Base-by-base conservation (phyloP, 2,329 filamentous ascomycete genomes). In the Xylariaceae sp. region DNA sequence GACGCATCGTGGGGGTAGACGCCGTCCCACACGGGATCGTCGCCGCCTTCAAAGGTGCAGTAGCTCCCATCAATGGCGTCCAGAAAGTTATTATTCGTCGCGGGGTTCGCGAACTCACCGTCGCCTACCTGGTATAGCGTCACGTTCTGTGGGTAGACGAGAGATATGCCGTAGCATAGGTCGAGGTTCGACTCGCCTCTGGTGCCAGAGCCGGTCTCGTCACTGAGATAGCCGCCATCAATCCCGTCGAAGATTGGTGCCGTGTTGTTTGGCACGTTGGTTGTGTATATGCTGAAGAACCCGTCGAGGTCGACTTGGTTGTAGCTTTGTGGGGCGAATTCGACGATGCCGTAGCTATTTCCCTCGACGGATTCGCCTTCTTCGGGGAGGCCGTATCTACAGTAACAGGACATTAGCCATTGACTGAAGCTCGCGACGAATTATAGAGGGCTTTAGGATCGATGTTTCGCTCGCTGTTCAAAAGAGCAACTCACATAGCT, bases 101-200 rank as follows among this genome's bases (percentile, higher is more conserved):
- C 78, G 12, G 47, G 40, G 14, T 56, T 44, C 40, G 76, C 76
- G 37, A 69, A 62, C 8, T 69, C 62, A 28, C 71, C 60, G 45
- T 76, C 70, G 21, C 72, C 72, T 2, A 73, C 70, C 64, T 81
- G 78, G 67, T 79, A 82, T 19, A 84, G 68, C 26, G 78, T 78
- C 21, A 80, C 75, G 8, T 74, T 72, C 62, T 85, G 81, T 1
- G 82, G 83, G 56, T 77, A 79, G 31, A 83, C 76, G 33, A 85
- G 71, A 6, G 80, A 69, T 69, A 82, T 83, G 50, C 79, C 79
- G 60, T 84, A 81, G 58, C 84, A 72, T 3, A 86, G 74, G 62
- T 86, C 83, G 11, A 86, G 75, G 34, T 80, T 71, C 1, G 80
- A 80, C 71, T 86, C 83, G 40, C 76, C 77, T 19, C 44, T n/a